phyloP scores from a whole-genome alignment of 2,329 filamentous ascomycete genomes.

The Exserohilum rostratum region DNA sequence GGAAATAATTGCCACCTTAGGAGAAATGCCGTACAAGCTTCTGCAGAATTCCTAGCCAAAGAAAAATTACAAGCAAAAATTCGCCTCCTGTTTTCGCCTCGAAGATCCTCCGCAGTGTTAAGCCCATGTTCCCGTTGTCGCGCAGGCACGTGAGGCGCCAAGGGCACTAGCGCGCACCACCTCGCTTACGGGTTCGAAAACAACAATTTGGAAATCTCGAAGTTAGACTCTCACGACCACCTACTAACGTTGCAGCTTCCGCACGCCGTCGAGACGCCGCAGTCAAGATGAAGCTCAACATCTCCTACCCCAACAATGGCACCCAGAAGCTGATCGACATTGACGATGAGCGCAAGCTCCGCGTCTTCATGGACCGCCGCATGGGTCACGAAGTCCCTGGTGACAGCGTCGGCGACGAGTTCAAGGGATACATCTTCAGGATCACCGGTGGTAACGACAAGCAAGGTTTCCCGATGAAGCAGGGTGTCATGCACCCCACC shows the following conservation, averaged over 20 bases:
- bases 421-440: slow-evolving; percentile 99
- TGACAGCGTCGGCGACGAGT: slow-evolving; percentile 97
- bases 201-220: slow-evolving; percentile 18
- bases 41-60: too few species aligned
- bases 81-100: background rate
- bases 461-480: slow-evolving; percentile 99
- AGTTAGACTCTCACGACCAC: slow-evolving; percentile 27
- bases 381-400: slow-evolving; percentile 92
- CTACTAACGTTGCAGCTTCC: slow-evolving; percentile 47
- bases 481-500: slow-evolving; percentile 98
- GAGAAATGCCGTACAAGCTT: background rate
- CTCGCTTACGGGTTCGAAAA: slow-evolving; percentile 16
- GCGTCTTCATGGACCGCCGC: slow-evolving; percentile 98
- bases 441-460: slow-evolving; percentile 99
- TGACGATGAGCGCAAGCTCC: slow-evolving; percentile 99
- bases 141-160: slow-evolving; percentile 17
- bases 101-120: background rate
- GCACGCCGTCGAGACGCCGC: slow-evolving; percentile 40
- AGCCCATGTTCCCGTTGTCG: background rate
- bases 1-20: too few species aligned
- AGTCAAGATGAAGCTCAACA: slow-evolving; percentile 75
- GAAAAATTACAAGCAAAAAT: too few species aligned
- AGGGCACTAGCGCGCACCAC: slow-evolving; percentile 15
- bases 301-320: slow-evolving; percentile 97
- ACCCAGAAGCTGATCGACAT: slow-evolving; percentile 99